These are phyloP conservation scores for Cryptococcus sp. DNA, from an alignment of 1,284 basidiomycete genomes.

Conservation along the genomic window DNA sequence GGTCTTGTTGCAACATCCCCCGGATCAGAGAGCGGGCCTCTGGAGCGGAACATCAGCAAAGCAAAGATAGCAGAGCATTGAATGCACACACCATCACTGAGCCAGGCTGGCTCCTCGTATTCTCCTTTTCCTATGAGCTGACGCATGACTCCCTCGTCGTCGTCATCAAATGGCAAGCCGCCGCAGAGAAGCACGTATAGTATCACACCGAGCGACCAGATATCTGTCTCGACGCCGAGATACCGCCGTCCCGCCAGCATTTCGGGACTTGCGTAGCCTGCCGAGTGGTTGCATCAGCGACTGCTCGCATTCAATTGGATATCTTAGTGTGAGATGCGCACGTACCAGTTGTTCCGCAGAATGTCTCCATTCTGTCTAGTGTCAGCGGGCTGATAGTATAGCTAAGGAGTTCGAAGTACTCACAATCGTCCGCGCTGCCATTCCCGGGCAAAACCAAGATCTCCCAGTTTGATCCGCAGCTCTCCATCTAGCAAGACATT, in stretches of 20 bases:
- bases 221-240: slow-evolving; percentile 87
- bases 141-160: slow-evolving; percentile 88
- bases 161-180: slow-evolving; percentile 94
- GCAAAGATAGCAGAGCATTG: neutral
- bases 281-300: slow-evolving; percentile 6
- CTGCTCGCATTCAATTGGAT: neutral
- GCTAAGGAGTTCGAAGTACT: slow-evolving; percentile 13
- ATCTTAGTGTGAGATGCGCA: slow-evolving; percentile 37
- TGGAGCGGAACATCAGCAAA: slow-evolving; percentile 46
- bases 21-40: slow-evolving; percentile 80
- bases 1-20: slow-evolving; percentile 77
- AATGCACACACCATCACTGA: slow-evolving; percentile 67
- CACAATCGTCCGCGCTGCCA: slow-evolving; percentile 74
- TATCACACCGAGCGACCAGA: slow-evolving; percentile 97
- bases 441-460: slow-evolving; percentile 96
- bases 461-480: slow-evolving; percentile 84
- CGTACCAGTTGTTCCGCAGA: slow-evolving; percentile 88
- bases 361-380: slow-evolving; percentile 72
- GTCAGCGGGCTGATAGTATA: slow-evolving; percentile 13
- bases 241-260: slow-evolving; percentile 90
- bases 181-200: slow-evolving; percentile 92
- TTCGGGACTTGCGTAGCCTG: slow-evolving; percentile 83
- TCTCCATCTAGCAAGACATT: slow-evolving; percentile 89
- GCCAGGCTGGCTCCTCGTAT: slow-evolving; percentile 89
- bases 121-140: slow-evolving; percentile 81